Evolutionary conservation across 2,329 filamentous ascomycete species (phyloP), one percentile per base, ranked within the genome.

Genomic region (Nigrospora sphaerica): DNA sequence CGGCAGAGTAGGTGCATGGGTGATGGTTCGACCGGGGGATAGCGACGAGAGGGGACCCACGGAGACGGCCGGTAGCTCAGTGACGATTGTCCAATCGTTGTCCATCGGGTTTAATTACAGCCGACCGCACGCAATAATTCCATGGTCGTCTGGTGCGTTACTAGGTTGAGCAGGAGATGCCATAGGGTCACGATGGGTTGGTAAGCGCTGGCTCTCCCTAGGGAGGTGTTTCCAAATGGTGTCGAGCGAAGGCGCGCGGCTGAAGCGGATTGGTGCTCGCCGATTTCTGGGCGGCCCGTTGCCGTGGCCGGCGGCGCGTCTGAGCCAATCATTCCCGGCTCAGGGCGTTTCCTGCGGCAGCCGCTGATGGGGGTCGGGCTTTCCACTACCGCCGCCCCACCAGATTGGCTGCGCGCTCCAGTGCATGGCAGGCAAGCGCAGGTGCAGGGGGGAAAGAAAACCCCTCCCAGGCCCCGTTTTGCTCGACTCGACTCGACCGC

Each of bases 171-270:
- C 23, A 28, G 23, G 23, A 28, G 5, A 28, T 28, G 23, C 23
- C 23, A 28, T 28, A 28, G 23, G 23, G 23, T 28, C 23, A 28
- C 23, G 23, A 28, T 28, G 42, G 42, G 42, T 37, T 37, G 42
- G 42, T 37, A 44, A 37, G 42, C 42, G 42, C 42, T 37, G 33
- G 28, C 32, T 37, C 18, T 34, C 12, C 17, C 7, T 4, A 19
- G 33, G 12, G 33, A 12, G 4, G 13, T 44, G 33, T 35, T 42
- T 35, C 18, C 40, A 5, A 36, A 42, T 16, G 13, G 33, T 36
- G 42, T 44, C 33, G 42, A 31, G 23, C 14, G 42, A 37, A 44
- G 33, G 33, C 42, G 42, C 42, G 42, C 42, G 42, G 42, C 36
- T 44, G 42, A 37, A 35, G 32, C 23, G 19, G 32, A 31, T 44